Evolutionary conservation across 306 rosid genomes (phyloP).

Genomic region (Sicyos baderoa): DNA sequence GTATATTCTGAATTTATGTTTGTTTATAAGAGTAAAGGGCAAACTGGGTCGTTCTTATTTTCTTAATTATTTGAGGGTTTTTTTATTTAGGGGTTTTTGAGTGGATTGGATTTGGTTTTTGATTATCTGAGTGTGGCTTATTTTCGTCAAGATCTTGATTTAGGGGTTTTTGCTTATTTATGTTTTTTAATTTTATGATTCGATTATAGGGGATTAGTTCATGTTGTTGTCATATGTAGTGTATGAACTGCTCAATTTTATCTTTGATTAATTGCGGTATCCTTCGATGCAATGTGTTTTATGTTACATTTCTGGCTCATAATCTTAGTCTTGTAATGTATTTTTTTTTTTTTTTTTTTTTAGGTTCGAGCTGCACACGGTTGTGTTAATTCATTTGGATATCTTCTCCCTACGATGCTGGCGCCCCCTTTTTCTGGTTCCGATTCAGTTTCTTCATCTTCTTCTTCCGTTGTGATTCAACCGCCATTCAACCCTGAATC

Average conservation of each 20-base stretch:
- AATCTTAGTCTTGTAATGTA: not conserved
- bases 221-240: not conserved
- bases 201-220: not conserved
- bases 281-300: not conserved
- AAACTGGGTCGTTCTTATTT: constrained; percentile 17
- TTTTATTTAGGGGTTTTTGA: constrained; percentile 38
- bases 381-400: constrained; percentile 28
- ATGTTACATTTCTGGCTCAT: not conserved
- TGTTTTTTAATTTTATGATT: not conserved
- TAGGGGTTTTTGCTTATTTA: constrained; percentile 1
- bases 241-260: not conserved
- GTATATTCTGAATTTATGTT: not conserved
- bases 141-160: constrained; percentile 7
- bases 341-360: constrained; percentile 21
- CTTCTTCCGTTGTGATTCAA: constrained; percentile 1
- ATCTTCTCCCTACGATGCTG: no score
- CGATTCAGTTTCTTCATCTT: constrained; percentile 16
- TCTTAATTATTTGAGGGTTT: constrained; percentile 18
- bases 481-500: constrained; percentile 14
- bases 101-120: constrained; percentile 26
- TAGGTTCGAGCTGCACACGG: constrained; percentile 41
- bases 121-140: constrained; percentile 24
- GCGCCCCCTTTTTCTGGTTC: no score
- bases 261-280: not conserved
- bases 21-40: constrained; percentile 14